phyloP scores from a whole-genome alignment of 192 early-diverging fungal genomes.

The Entrophospora sp. region DNA sequence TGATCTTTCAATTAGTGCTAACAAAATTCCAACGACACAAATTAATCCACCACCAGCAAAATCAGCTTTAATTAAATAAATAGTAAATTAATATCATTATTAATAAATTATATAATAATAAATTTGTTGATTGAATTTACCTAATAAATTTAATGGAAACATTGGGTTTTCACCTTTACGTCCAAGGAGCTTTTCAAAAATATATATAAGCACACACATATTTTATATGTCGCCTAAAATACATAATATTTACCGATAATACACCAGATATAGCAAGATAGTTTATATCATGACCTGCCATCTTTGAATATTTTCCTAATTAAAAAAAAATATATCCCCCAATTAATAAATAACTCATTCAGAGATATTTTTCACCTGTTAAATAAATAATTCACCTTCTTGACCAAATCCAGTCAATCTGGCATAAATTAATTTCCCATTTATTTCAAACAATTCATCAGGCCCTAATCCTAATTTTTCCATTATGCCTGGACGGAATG shows the following conservation, averaged over 20 bases:
- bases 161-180: conserved; percentile 5
- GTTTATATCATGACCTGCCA: conserved; percentile 61
- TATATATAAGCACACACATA: neutral
- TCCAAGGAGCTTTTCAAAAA: neutral
- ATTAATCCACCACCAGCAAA: conserved; percentile 63
- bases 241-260: conserved; percentile 31
- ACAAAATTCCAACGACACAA: conserved; percentile 51
- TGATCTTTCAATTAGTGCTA: conserved; percentile 51
- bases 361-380: neutral
- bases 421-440: conserved; percentile 79
- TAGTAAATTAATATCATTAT: neutral
- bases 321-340: neutral
- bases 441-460: conserved; percentile 52
- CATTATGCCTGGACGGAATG: conserved; percentile 86
- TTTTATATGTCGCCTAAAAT: no score
- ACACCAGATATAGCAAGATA: conserved; percentile 59
- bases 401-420: conserved; percentile 74
- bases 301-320: conserved; percentile 34
- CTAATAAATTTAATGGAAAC: conserved; percentile 29
- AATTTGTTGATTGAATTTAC: conserved; percentile 4
- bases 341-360: neutral
- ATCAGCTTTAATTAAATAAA: conserved; percentile 35
- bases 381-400: conserved; percentile 20
- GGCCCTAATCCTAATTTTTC: conserved; percentile 68
- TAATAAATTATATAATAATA: neutral